phyloP scores from a whole-genome alignment of 2,329 filamentous ascomycete genomes.

The Colletotrichum sp. region DNA sequence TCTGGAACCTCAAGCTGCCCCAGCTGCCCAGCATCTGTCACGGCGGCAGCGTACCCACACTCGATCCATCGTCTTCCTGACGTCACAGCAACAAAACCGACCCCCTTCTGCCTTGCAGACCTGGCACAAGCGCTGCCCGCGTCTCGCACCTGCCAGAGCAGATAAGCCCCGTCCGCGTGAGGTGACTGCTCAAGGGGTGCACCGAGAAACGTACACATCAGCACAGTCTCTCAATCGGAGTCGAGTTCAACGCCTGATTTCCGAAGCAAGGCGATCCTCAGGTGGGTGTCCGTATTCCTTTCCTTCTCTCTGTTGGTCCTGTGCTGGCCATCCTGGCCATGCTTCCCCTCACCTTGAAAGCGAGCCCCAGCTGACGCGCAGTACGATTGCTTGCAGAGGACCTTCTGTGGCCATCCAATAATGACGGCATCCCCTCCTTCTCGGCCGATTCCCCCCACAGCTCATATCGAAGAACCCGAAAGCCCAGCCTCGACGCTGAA shows the following conservation, averaged over 20 bases:
- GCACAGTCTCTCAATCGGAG: neutral
- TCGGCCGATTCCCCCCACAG: conserved; percentile 16
- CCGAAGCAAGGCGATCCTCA: conserved; percentile 8
- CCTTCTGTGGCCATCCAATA: neutral
- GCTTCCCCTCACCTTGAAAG: neutral
- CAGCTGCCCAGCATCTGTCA: neutral
- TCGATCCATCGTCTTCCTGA: neutral
- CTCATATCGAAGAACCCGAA: conserved; percentile 9
- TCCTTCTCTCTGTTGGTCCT: neutral
- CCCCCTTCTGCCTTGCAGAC: conserved; percentile 1
- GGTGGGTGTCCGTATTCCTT: conserved; percentile 17
- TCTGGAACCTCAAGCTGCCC: conserved; percentile 13
- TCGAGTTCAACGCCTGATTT: neutral
- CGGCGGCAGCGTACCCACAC: conserved; percentile 2
- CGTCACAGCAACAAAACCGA: conserved; percentile 7
- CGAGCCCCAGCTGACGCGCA: conserved; percentile 8
- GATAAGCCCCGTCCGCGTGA: neutral
- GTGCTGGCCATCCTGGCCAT: neutral
- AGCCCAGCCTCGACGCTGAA: neutral
- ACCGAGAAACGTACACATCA: neutral
- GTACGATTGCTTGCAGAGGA: neutral
- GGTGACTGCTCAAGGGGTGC: neutral
- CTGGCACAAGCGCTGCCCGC: neutral
- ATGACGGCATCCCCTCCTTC: conserved; percentile 17
- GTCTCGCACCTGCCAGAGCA: neutral